Evolutionary conservation across 805 yeast species (phyloP).

Genomic region (Cyberlindnera mississippiensis): DNA sequence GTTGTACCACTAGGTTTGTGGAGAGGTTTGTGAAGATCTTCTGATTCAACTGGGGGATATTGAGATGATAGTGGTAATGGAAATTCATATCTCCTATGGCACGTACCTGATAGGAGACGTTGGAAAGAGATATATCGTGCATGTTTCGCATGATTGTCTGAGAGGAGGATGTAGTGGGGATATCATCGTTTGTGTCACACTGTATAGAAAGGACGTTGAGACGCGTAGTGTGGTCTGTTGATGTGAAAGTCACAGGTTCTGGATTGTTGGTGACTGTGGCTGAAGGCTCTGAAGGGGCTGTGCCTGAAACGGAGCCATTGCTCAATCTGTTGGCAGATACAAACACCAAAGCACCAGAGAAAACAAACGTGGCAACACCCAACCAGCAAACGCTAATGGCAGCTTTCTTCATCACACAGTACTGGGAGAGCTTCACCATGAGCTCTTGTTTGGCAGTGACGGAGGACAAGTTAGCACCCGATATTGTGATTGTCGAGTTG

Average conservation of each 20-base stretch:
- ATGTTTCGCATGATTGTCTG: not conserved
- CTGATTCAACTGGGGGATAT: not conserved
- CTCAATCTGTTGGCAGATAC: constrained; percentile 11
- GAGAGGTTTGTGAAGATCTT: not conserved
- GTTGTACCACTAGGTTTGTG: not conserved
- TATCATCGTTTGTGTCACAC: not conserved
- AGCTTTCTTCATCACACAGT: constrained; percentile 18
- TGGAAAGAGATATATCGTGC: not conserved
- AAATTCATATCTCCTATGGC: not conserved
- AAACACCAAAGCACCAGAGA: constrained; percentile 7
- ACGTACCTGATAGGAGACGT: not conserved
- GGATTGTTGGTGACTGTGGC: not conserved
- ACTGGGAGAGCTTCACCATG: constrained; percentile 15
- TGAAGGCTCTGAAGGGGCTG: not conserved
- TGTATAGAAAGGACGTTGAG: not conserved
- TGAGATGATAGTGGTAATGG: not conserved
- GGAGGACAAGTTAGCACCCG: constrained; percentile 10
- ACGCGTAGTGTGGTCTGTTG: not conserved
- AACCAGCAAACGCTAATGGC: constrained; percentile 14
- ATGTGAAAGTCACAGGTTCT: not conserved
- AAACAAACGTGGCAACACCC: constrained; percentile 13
- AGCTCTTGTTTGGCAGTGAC: constrained; percentile 11
- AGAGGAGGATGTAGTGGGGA: not conserved
- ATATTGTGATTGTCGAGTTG: constrained; percentile 8
- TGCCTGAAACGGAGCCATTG: constrained; percentile 1